Percentiles rank a stretch among this genome's conserved stretches.
These are phyloP conservation scores for Leonotis leonurus DNA, from an alignment of 257 asterid genomes.

Conservation along the genomic window DNA sequence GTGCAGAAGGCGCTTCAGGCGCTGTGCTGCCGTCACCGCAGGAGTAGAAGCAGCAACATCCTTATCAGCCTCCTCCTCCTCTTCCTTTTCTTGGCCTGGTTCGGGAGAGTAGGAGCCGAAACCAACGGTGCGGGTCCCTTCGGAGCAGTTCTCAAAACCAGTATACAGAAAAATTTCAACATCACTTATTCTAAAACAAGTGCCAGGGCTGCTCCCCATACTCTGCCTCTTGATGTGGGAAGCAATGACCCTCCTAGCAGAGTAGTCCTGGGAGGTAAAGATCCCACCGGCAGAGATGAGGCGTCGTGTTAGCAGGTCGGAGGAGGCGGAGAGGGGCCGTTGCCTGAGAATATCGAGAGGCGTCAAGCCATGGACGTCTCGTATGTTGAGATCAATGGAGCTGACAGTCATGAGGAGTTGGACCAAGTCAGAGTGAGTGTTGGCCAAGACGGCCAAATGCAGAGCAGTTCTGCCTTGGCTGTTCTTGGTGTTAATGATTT, in stretches of 20 bases:
- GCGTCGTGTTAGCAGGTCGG: constrained; percentile 56
- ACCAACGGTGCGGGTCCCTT: constrained; percentile 27
- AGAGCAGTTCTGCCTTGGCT: constrained; percentile 69
- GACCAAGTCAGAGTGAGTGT: constrained; percentile 70
- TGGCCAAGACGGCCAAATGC: constrained; percentile 68
- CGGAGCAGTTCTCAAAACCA: constrained; percentile 53
- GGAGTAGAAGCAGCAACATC: neutral
- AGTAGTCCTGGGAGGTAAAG: constrained; percentile 52
- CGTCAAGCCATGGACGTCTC: constrained; percentile 63
- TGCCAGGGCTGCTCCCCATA: constrained; percentile 74
- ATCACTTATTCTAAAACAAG: constrained; percentile 75
- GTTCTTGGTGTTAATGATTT: constrained; percentile 45
- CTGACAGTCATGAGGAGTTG: constrained; percentile 62
- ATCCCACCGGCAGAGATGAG: constrained; percentile 83
- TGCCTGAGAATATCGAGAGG: constrained; percentile 74
- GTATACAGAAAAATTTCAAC: constrained; percentile 62
- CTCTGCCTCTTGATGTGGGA: constrained; percentile 70
- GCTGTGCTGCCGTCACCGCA: constrained; percentile 3
- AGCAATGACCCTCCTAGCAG: constrained; percentile 64
- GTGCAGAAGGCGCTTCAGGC: constrained; percentile 52
- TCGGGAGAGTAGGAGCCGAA: constrained; percentile 39
- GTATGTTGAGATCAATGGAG: constrained; percentile 54
- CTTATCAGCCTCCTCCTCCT: too few relatives aligned
- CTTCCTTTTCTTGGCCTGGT: neutral
- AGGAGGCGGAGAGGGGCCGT: constrained; percentile 58